A percentile compares a stretch with the other conserved stretches of the same genome.
Evolutionary conservation across 2,329 filamentous ascomycete species (phyloP).

Genomic region (Scedosporium minutisporum): DNA sequence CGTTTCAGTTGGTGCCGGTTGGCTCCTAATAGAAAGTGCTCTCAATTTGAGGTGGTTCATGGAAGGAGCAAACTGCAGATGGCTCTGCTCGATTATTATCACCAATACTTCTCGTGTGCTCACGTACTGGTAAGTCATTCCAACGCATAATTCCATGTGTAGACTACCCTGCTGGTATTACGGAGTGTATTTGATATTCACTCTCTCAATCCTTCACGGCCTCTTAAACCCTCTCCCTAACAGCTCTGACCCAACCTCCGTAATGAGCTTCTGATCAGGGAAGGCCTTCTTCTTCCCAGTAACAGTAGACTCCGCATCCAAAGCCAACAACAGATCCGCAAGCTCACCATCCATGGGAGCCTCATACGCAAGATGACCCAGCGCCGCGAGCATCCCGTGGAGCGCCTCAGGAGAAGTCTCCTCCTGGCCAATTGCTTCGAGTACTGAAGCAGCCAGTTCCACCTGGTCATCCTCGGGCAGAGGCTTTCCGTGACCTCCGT

Average conservation of each 20-base stretch:
- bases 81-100: not conserved
- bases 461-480: constrained; percentile 64
- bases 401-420: constrained; percentile 58
- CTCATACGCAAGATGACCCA: constrained; percentile 69
- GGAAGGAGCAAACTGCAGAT: no score
- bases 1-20: not conserved
- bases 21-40: not conserved
- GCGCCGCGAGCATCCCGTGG: constrained; percentile 64
- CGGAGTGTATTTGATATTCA: no score
- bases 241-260: constrained; percentile 42
- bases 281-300: constrained; percentile 46
- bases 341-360: constrained; percentile 62
- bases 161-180: no score
- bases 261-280: constrained; percentile 46
- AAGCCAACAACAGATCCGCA: constrained; percentile 65
- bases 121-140: no score
- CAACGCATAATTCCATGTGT: no score
- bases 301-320: constrained; percentile 64
- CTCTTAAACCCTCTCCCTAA: constrained; percentile 39
- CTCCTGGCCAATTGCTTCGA: constrained; percentile 61
- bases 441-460: constrained; percentile 68
- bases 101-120: no score
- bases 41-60: no score
- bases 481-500: constrained; percentile 43
- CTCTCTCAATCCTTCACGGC: constrained; percentile 12